Evolutionary conservation across 306 rosid species (phyloP).

Genomic region (Coriaria nepalensis): DNA sequence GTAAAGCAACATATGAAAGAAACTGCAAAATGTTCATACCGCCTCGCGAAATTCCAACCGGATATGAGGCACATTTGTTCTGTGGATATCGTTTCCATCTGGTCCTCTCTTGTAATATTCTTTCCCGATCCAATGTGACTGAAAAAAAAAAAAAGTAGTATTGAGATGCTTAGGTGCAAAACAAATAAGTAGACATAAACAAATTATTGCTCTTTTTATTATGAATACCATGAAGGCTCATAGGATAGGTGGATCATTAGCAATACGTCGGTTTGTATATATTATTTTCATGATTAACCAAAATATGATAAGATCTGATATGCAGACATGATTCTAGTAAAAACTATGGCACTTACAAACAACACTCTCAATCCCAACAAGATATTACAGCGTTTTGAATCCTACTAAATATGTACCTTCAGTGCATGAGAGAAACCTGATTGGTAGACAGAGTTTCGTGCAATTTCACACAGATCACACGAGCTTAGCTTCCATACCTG

Average conservation of each 20-base stretch:
- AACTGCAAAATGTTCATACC: slow-evolving; percentile 36
- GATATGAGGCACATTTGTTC: slow-evolving; percentile 93
- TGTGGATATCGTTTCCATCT: slow-evolving; percentile 84
- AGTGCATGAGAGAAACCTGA: slow-evolving; percentile 73
- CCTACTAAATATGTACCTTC: slow-evolving; percentile 70
- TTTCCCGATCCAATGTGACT: slow-evolving; percentile 95
- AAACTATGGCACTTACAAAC: too few relatives aligned
- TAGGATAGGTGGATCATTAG: too few relatives aligned
- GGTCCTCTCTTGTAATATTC: slow-evolving; percentile 86
- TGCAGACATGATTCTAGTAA: too few relatives aligned
- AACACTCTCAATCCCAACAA: background rate
- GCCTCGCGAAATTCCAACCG: slow-evolving; percentile 83
- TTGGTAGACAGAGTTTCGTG: slow-evolving; percentile 79
- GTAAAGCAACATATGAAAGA: background rate
- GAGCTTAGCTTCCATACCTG: slow-evolving; percentile 57
- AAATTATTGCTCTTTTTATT: too few relatives aligned
- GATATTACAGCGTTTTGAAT: background rate
- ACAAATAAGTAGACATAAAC: too few relatives aligned
- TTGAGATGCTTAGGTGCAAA: too few relatives aligned
- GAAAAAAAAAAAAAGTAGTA: slow-evolving; percentile 11
- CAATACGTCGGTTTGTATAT: too few relatives aligned
- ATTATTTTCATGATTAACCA: too few relatives aligned
- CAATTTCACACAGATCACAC: slow-evolving; percentile 78
- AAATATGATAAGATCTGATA: too few relatives aligned
- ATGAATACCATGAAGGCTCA: too few relatives aligned